Base-by-base conservation (phyloP, 768 basidiomycete species). In the Calocybe gangraenosa region DNA sequence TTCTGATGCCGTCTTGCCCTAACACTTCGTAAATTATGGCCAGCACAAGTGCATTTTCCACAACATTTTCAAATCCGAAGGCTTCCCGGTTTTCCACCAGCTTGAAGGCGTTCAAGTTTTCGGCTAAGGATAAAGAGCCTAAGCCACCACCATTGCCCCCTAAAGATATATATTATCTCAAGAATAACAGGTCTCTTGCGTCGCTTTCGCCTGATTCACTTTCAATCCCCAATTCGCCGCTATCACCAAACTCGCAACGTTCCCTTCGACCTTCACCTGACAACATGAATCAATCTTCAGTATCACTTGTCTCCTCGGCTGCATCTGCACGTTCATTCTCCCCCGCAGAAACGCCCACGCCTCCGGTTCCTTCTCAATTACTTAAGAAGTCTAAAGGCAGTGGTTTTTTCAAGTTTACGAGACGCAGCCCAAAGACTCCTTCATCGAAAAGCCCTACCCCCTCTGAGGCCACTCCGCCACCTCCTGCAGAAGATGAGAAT, bases 141-240 rank as follows among this genome's bases (percentile, higher is more conserved):
- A 61, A 58, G 42, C 79, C 81, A 0, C 81, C 81, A 0, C 78
- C 76, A 6, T 76, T 68, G 1, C 84, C 84, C 0, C 83, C 83
- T 32, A 86, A 87, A 62, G 84, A 87, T 52, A 56, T 67, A 6
- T 69, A 68, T 54, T 76, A 78, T 63, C 63, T 74, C 38, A 65
- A 65, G 37, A 65, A 65, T 3, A 65, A 65, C 54, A 68, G 69
- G 35, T 78, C 78, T 1, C 61, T 77, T 42, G 55, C 67, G 20
- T 78, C 77, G 7, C 66, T 79, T 31, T 65, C 70, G 7, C 73
- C 73, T 21, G 70, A 73, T 19, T 67, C 71, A 1, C 52, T 62
- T 46, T 65, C 65, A 9, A 47, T 63, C 3, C 68, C 71, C 7
- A 66, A 50, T 18, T 65, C 63, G 18, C 76, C 78, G 1, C 60